Conservation (phyloP, 441 rosid species). For the Pelargonium myrrhifolium region DNA sequence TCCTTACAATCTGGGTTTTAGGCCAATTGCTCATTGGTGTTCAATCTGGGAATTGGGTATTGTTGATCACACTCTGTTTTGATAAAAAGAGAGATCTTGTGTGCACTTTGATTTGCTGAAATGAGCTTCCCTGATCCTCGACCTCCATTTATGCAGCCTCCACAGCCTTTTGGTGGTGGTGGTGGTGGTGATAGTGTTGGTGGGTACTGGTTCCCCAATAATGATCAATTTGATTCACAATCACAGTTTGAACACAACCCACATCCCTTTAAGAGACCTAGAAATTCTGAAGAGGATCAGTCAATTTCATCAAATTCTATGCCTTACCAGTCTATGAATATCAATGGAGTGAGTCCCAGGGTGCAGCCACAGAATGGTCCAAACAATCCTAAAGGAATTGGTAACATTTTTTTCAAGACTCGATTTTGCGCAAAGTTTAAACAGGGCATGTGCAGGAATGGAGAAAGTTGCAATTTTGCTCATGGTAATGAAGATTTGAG, state of each 20-base stretch:
- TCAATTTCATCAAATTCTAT: conserved; percentile 14
- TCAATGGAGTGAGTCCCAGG: conserved; percentile 18
- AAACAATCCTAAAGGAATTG: conserved; percentile 49
- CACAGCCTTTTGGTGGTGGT: conserved; percentile 24
- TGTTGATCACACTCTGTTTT: too few relatives aligned
- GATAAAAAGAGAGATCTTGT: not conserved
- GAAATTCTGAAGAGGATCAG: conserved; percentile 44
- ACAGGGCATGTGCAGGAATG: conserved; percentile 64
- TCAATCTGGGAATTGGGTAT: too few relatives aligned
- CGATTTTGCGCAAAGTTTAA: conserved; percentile 77
- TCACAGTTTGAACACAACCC: conserved; percentile 21
- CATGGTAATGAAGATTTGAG: conserved; percentile 85
- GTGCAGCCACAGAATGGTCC: conserved; percentile 14
- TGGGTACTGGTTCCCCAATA: conserved; percentile 51
- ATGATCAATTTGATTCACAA: conserved; percentile 26
- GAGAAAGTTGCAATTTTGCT: conserved; percentile 88
- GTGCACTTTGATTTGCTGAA: conserved; percentile 1
- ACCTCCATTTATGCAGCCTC: conserved; percentile 32
- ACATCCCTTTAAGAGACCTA: conserved; percentile 59
- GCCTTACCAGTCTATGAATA: conserved; percentile 19
- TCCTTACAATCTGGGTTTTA: too few relatives aligned
- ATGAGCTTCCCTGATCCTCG: conserved; percentile 60
- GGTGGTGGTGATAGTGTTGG: conserved; percentile 42
- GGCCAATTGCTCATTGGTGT: too few relatives aligned
- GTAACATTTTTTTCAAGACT: conserved; percentile 85